Base-by-base conservation (phyloP, 2,329 filamentous ascomycete genomes). In the Orbilia brochopaga region DNA sequence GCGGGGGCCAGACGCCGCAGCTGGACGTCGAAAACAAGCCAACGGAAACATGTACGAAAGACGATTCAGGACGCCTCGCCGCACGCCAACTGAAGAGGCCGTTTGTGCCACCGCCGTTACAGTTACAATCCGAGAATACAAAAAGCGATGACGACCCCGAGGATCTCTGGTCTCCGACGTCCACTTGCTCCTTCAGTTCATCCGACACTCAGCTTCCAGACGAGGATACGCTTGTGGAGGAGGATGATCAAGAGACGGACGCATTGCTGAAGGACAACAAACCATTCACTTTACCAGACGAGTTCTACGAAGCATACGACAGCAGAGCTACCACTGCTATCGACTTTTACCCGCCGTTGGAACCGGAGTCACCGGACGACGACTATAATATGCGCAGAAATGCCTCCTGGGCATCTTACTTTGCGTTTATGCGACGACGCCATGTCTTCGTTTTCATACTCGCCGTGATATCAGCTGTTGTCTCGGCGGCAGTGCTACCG, bases 401-500 rank as follows among this genome's bases (percentile, higher is more conserved):
- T 54, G 56, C 48, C 17, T 66, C 56, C 1, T 76, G 75, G 75
- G 27, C 42, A 11, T 74, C 73, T 2, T 74, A 76, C 35, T 76
- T 76, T 50, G 57, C 51, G 7, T 76, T 76, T 42, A 74, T 63
- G 11, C 58, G 40, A 13, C 61, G 50, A n/a, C 32, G 40, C 11
- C 75, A 76, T 50, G 48, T 51, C 1, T 11, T 66, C 10, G 27
- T 69, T 2, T 66, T 76, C 37, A n/a, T 66, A 52, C 51, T 77
- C 57, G 59, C 77, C 58, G 42, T 76, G 19, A 23, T 73, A 15
- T 76, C 76, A 50, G 69, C 76, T 0, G 77, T 75, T n/a, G 79
- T 80, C 46, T 80, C 77, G 66, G 79, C 79, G 59, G 78, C 77
- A 57, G 78, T 80, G 51, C 77, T 78, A 15, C 75, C 76, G 23